Evolutionary conservation across 2,329 filamentous ascomycete genomes (phyloP), one percentile per base, ranked within the genome.

Genomic region (Epichloe gansuensis): DNA sequence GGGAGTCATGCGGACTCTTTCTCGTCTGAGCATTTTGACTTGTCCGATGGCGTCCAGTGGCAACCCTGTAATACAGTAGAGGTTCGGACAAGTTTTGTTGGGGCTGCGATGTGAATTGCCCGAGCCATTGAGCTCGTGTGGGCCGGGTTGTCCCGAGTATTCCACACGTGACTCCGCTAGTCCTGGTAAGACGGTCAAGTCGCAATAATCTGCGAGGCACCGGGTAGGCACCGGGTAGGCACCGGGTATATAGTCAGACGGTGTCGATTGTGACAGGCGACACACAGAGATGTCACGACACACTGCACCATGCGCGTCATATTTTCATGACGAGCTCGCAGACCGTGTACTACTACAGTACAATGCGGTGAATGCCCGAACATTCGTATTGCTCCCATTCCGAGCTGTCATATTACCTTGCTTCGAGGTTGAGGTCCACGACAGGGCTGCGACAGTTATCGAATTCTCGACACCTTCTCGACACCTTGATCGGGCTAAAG

Each of bases 221-320:
- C 42, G 42, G 42, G 42, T 44, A 44, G 17, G 17, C 17, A 21
- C 17, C 17, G 17, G 17, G 17, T 21, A n/a, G n/a, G n/a, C 11
- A 21, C 42, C 11, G 23, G 42, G 12, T n/a, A n/a, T n/a, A 13
- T 35, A 11, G 28, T 17, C 31, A 12, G 28, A 46, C 28, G 44
- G 12, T 17, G 0, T 13, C 44, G 42, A 28, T 7, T 37, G 45
- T 46, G 21, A 28, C 37, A 12, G 39, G 25, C 25, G n/a, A 28
- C n/a, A 44, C 39, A 44, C 17, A 12, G 17, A 37, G 12, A 44
- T 39, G 25, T 23, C 50, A 48, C 44, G 34, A 50, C 51, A 50
- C 38, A 23, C 37, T 50, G 35, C 43, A 50, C 43, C 43, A 50
- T 53, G 48, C 48, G 48, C 48, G 52, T 50, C 52, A 53, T 46